Percentiles rank a stretch among this genome's conserved stretches.
These are phyloP conservation scores for Elaeis guineensis DNA, from an alignment of 176 grass and related monocot species.

Conservation along the genomic window DNA sequence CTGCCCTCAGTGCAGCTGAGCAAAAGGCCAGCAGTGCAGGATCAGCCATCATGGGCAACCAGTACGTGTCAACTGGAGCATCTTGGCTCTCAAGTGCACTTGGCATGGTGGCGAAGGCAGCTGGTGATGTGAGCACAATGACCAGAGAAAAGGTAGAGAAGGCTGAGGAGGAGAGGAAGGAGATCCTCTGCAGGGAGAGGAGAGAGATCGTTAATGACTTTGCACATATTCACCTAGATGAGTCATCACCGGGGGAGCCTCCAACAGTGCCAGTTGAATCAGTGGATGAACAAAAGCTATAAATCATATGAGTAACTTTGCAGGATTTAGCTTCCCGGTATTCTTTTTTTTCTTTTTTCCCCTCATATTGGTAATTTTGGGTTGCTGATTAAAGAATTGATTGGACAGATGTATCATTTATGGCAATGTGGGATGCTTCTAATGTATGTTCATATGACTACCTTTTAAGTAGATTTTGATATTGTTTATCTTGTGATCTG, in stretches of 20 bases:
- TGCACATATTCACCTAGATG: constrained; percentile 77
- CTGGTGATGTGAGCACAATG: constrained; percentile 64
- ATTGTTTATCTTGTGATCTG: no score
- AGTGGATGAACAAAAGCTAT: constrained; percentile 67
- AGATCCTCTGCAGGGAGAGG: constrained; percentile 63
- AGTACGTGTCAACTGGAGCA: constrained; percentile 75
- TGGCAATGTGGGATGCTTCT: no score
- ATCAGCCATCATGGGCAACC: constrained; percentile 68
- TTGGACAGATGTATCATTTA: no score
- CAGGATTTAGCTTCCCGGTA: no score
- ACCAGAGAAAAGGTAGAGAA: constrained; percentile 82
- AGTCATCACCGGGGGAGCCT: constrained; percentile 48
- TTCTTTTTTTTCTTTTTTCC: no score
- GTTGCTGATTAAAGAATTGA: no score
- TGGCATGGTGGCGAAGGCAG: constrained; percentile 65
- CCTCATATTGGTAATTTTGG: no score
- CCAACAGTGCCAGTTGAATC: constrained; percentile 66
- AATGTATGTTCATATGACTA: no score
- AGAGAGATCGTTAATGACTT: constrained; percentile 68
- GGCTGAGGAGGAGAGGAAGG: constrained; percentile 81
- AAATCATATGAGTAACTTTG: constrained; percentile 31
- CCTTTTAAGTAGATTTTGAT: no score
- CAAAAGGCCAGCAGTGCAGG: constrained; percentile 63
- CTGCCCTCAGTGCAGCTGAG: constrained; percentile 69
- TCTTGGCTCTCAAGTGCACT: constrained; percentile 77